These are phyloP conservation scores for Sclerotinia sclerotiorum DNA, from an alignment of 2,329 filamentous ascomycete species.

Conservation along the genomic window DNA sequence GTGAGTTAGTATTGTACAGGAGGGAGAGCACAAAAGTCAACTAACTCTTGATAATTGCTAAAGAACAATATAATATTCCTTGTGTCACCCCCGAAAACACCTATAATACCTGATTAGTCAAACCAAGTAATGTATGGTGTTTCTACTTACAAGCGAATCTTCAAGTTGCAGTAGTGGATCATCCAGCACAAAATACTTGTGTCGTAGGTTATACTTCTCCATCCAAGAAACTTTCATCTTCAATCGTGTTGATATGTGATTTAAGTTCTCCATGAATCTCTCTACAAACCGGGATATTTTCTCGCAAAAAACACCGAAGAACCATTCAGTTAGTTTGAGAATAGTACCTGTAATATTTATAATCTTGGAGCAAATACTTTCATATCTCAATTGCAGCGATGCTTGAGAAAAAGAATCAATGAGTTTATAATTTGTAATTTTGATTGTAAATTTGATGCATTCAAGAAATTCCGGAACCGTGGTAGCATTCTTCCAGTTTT, in stretches of 20 bases:
- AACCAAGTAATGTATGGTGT: too few species aligned
- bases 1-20: neutral
- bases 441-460: too few species aligned
- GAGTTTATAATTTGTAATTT: too few species aligned
- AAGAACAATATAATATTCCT: conserved; percentile 42
- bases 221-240: conserved; percentile 43
- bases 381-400: conserved; percentile 6
- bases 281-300: neutral
- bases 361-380: neutral
- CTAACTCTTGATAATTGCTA: conserved; percentile 35
- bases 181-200: conserved; percentile 40
- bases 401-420: too few species aligned
- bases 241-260: neutral
- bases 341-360: neutral
- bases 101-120: conserved; percentile 23
- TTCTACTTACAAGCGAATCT: conserved; percentile 26
- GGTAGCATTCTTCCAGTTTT: too few species aligned
- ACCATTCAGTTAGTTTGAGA: conserved; percentile 9
- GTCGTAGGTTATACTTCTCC: conserved; percentile 46
- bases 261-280: conserved; percentile 8
- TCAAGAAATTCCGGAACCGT: too few species aligned
- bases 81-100: conserved; percentile 40
- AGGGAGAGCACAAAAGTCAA: neutral
- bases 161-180: conserved; percentile 36
- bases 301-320: neutral